Base-by-base conservation (phyloP, 2,329 filamentous ascomycete genomes). In the Phialophora verrucosa region DNA sequence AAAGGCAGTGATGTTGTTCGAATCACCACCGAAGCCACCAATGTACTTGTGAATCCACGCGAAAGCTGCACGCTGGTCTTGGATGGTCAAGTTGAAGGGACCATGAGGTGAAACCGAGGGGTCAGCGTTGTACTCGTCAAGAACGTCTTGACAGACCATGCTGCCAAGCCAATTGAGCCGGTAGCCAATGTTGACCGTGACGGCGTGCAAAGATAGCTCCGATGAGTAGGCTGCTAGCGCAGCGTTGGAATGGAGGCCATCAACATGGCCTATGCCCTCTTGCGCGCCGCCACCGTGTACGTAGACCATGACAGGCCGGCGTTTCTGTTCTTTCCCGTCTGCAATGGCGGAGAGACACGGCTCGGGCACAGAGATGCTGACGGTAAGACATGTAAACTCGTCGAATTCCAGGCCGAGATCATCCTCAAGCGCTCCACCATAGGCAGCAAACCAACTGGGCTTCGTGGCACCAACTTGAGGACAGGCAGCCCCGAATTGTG, bases 51-150 rank as follows among this genome's bases (percentile, higher is more conserved):
- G 73, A 10, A 80, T 75, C 79, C 79, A 82, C 63, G 75, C 70
- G 14, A 81, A 70, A 11, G 75, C 76, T 23, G 77, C 74, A n/a
- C 74, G 70, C 62, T 78, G 76, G 63, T 80, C 82, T 42, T 78
- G 70, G 3, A 84, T 73, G 0, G 80, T 81, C 65, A 81, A 79
- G 67, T 84, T 84, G 1, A 78, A 74, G 17, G 65, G 65, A 14
- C 65, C 65, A 42, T 67, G 58, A 4, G 56, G 61, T 12, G 38
- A 59, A 3, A 44, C 7, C 14, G 32, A 50, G 1, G 63, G 50
- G 12, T 69, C 61, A 5, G 35, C 55, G 0, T 27, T 57, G 55
- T 63, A 63, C 58, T 69, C 67, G 6, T 69, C 64, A 17, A 69
- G 27, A 25, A 69, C 23, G 54, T 70, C 68, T 32, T 69, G 51